Conservation (phyloP, 106 monocot species). For the Posidonia australis region DNA sequence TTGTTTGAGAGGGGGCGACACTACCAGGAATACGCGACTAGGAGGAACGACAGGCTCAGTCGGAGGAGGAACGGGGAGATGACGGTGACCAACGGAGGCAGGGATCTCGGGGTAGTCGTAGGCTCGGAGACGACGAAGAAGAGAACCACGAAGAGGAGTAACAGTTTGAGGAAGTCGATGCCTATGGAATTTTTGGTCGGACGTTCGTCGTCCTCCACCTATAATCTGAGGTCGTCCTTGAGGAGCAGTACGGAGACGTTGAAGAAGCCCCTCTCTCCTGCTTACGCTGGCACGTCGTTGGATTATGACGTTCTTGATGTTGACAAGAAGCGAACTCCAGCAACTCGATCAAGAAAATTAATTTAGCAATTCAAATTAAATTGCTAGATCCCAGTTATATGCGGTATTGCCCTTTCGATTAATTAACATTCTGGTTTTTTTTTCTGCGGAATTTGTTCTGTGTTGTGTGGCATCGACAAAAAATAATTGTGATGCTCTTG, state of each 20-base stretch:
- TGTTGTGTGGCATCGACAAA: too few species aligned
- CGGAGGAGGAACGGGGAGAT: conserved; percentile 4
- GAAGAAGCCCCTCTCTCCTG: not conserved
- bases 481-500: too few species aligned
- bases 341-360: not conserved
- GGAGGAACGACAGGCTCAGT: conserved; percentile 19
- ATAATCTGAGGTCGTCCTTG: conserved; percentile 2
- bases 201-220: not conserved
- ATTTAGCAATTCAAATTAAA: too few species aligned
- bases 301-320: not conserved
- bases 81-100: too few species aligned
- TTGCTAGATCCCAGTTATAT: too few species aligned
- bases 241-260: not conserved
- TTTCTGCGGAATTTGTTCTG: too few species aligned
- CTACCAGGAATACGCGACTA: conserved; percentile 15
- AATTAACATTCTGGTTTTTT: too few species aligned
- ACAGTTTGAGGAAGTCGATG: not conserved
- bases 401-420: too few species aligned
- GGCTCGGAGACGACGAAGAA: not conserved
- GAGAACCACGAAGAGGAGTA: not conserved
- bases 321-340: not conserved
- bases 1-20: conserved; percentile 14
- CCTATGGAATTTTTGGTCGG: not conserved
- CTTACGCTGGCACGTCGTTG: not conserved
- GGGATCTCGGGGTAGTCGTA: not conserved